Percentiles rank a stretch among this genome's conserved stretches.
Conservation (phyloP, 1,139 yeast species). For the Suhomyces kunorum region DNA sequence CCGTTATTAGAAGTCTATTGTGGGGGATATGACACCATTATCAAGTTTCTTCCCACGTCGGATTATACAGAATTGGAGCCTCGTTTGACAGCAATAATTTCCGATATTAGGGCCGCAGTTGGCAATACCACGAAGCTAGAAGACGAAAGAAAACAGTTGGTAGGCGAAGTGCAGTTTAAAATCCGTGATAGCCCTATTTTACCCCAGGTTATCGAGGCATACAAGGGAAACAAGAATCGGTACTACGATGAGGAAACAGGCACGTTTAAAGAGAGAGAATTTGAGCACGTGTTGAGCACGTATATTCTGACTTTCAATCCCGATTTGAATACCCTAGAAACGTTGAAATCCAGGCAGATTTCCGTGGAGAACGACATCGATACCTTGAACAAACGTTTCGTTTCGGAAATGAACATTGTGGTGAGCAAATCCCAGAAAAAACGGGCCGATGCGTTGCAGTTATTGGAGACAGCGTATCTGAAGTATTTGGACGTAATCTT, state of each 20-base stretch:
- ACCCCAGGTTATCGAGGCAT: constrained; percentile 47
- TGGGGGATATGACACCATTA: constrained; percentile 44
- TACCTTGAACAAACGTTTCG: constrained; percentile 40
- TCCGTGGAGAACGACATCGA: constrained; percentile 47
- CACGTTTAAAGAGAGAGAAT: constrained; percentile 26
- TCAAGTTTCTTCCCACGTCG: constrained; percentile 53
- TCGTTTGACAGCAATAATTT: constrained; percentile 35
- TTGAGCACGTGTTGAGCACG: constrained; percentile 35
- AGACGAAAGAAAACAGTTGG: constrained; percentile 38
- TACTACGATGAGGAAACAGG: constrained; percentile 20
- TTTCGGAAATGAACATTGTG: constrained; percentile 18
- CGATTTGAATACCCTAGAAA: constrained; percentile 42
- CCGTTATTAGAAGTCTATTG: constrained; percentile 46
- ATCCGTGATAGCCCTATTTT: constrained; percentile 50
- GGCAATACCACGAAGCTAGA: constrained; percentile 30
- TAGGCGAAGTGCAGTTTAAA: constrained; percentile 46
- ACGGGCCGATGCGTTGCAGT: constrained; percentile 54
- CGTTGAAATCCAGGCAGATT: constrained; percentile 43
- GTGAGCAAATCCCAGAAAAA: constrained; percentile 30
- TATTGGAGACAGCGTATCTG: constrained; percentile 53
- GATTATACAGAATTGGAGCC: constrained; percentile 44
- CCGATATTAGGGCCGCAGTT: constrained; percentile 39
- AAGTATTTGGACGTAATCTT: constrained; percentile 57
- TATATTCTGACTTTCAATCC: constrained; percentile 44
- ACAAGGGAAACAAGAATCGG: constrained; percentile 28